Percentiles rank a stretch among this genome's conserved stretches.
These are phyloP conservation scores for Geotrichum klebahnii DNA, from an alignment of 1,139 yeast genomes.

Conservation along the genomic window DNA sequence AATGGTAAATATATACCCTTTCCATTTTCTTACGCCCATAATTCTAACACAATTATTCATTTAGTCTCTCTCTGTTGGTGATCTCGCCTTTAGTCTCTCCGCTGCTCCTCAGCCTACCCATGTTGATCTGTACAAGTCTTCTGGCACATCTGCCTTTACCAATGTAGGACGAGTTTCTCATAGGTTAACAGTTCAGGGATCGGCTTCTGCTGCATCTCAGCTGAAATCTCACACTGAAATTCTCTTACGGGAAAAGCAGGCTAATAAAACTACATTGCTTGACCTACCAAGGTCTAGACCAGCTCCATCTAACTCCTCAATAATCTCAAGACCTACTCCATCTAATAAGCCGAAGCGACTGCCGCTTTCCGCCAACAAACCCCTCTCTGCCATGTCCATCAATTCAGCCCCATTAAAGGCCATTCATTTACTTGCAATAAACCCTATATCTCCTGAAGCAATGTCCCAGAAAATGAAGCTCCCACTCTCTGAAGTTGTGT, in stretches of 20 bases:
- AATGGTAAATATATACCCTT: slow-evolving; percentile 6
- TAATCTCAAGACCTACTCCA: slow-evolving; percentile 12
- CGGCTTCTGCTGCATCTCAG: slow-evolving; percentile 21
- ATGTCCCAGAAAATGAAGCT: slow-evolving; percentile 36
- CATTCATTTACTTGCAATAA: slow-evolving; percentile 40
- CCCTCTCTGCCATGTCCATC: slow-evolving; percentile 31
- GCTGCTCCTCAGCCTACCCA: slow-evolving; percentile 8
- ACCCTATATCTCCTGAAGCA: slow-evolving; percentile 28
- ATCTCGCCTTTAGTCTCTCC: slow-evolving; percentile 7
- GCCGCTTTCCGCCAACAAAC: slow-evolving; percentile 25
- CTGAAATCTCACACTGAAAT: slow-evolving; percentile 28
- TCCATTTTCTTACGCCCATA: neutral
- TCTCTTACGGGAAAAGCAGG: slow-evolving; percentile 27
- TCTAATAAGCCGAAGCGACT: slow-evolving; percentile 21
- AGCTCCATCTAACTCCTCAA: slow-evolving; percentile 22
- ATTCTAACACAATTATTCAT: slow-evolving; percentile 2
- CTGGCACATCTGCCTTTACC: slow-evolving; percentile 17
- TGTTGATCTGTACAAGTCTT: slow-evolving; percentile 9
- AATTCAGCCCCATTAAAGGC: slow-evolving; percentile 34
- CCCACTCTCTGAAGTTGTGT: slow-evolving; percentile 32
- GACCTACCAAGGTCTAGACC: slow-evolving; percentile 25
- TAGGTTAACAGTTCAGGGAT: slow-evolving; percentile 26
- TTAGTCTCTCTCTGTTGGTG: slow-evolving; percentile 22
- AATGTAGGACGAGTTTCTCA: slow-evolving; percentile 30
- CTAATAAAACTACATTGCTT: slow-evolving; percentile 28